phyloP scores from a whole-genome alignment of 208 protist species.

The Leishmania tropica region DNA sequence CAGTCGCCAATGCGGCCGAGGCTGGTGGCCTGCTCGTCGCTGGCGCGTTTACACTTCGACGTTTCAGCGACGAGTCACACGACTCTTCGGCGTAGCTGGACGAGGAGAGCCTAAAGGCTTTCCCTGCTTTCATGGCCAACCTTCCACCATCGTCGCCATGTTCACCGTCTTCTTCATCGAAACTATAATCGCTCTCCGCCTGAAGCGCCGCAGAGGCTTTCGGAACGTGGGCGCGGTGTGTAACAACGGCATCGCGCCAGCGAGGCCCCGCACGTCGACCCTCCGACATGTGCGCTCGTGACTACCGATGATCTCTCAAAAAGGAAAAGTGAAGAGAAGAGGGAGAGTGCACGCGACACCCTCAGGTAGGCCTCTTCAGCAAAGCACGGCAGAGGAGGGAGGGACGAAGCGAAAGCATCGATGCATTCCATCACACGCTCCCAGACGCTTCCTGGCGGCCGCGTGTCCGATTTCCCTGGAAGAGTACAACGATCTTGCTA shows the following conservation, averaged over 20 bases:
- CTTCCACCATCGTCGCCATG: neutral
- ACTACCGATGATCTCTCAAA: neutral
- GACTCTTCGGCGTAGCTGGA: neutral
- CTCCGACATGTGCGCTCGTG: constrained; percentile 7
- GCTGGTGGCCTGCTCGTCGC: neutral
- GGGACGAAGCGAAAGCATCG: neutral
- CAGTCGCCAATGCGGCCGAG: neutral
- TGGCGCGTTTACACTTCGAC: neutral
- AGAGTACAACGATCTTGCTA: neutral
- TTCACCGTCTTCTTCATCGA: neutral
- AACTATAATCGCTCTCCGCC: neutral
- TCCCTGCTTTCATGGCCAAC: neutral
- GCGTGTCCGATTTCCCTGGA: neutral
- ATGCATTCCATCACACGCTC: neutral
- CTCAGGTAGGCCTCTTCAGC: neutral
- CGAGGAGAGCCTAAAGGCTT: neutral
- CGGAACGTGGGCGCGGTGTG: neutral
- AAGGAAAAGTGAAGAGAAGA: neutral
- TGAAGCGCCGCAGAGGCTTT: neutral
- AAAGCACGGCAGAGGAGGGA: neutral
- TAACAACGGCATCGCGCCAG: constrained; percentile 5
- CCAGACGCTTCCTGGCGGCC: neutral
- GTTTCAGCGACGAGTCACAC: neutral
- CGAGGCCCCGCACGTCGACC: neutral
- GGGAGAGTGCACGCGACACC: neutral